Conservation (phyloP, 2,329 filamentous ascomycete species). For the Westerdykella ornata region DNA sequence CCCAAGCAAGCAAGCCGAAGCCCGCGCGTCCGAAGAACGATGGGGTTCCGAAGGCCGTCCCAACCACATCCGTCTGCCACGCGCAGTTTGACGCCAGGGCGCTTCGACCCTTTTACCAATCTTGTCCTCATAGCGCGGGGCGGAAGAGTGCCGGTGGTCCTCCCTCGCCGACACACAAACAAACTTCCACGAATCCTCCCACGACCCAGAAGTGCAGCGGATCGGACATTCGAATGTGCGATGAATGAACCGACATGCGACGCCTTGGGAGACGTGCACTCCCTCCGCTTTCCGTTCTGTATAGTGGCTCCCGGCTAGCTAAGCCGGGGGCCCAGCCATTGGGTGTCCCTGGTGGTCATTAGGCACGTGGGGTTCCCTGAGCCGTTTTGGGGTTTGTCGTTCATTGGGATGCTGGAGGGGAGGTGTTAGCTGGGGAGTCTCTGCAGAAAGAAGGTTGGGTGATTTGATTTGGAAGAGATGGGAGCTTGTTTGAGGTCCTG, state of each 20-base stretch:
- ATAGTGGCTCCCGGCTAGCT: conserved; percentile 6
- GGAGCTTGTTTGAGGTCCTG: neutral
- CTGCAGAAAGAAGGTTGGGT: neutral
- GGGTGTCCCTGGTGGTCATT: conserved; percentile 13
- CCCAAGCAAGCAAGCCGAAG: no score
- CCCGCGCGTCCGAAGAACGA: no score
- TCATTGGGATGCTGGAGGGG: conserved; percentile 7
- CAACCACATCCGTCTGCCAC: conserved; percentile 6
- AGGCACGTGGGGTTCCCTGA: conserved; percentile 12
- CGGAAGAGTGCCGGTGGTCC: conserved; percentile 19
- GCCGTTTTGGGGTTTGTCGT: conserved; percentile 10
- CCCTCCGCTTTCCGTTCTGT: conserved; percentile 34
- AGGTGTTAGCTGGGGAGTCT: no score
- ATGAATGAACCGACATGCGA: conserved; percentile 7
- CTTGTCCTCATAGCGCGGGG: conserved; percentile 27
- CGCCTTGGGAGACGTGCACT: conserved; percentile 22
- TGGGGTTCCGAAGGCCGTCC: neutral
- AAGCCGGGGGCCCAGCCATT: conserved; percentile 1
- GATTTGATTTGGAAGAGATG: neutral
- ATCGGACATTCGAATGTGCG: neutral
- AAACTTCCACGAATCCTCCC: no score
- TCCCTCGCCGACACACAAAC: neutral
- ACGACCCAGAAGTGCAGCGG: neutral
- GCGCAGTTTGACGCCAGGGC: conserved; percentile 5
- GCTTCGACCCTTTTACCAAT: conserved; percentile 30